Base-by-base conservation (phyloP, 768 basidiomycete species). In the Termitomyces titanicus region DNA sequence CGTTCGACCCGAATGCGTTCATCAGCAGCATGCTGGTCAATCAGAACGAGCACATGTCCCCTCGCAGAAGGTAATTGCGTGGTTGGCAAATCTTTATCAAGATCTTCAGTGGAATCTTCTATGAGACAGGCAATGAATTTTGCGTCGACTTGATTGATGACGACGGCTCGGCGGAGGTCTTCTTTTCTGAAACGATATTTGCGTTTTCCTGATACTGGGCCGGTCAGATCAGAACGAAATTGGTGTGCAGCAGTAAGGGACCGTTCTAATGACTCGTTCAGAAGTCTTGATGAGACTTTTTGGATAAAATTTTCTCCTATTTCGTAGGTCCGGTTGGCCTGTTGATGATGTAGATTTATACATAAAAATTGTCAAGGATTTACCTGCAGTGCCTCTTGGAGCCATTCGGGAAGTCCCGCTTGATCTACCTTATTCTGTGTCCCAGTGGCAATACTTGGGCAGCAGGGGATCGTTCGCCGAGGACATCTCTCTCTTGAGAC, bases 1-100 rank as follows among this genome's bases (percentile, higher is more conserved):
- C 74, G 71, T 72, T 99, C 97, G 55, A 98, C 92, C 20, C 95
- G 85, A 43, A 98, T 75, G 20, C 97, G 85, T 70, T 99, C 97
- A 66, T 97, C 93, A n/a, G 95, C 96, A 12, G 97, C 97, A 67
- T 99, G 97, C 69, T 99, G 97, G 73, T 99, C 97, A 45, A 99
- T 79, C 49, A 98, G 78, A 31, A 96, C 75, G 29, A 98, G 79
- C 27, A 68, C 60, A 45, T 61, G 61, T 24, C 69, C 60, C 18
- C 42, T 44, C 13, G 18, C 13, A 29, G 12, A 20, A 34, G 54
- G 22, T 34, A 47, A 33, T 3, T 11, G 35, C 2, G 35, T 37
- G 53, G 54, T 58, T 37, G 56, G 38, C 43, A 55, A 63, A 37
- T 39, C 54, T 38, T 61, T 61, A 54, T 35, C 61, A 5, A 25